Conservation (phyloP, 1,284 basidiomycete genomes). For the Trametes versicolor region DNA sequence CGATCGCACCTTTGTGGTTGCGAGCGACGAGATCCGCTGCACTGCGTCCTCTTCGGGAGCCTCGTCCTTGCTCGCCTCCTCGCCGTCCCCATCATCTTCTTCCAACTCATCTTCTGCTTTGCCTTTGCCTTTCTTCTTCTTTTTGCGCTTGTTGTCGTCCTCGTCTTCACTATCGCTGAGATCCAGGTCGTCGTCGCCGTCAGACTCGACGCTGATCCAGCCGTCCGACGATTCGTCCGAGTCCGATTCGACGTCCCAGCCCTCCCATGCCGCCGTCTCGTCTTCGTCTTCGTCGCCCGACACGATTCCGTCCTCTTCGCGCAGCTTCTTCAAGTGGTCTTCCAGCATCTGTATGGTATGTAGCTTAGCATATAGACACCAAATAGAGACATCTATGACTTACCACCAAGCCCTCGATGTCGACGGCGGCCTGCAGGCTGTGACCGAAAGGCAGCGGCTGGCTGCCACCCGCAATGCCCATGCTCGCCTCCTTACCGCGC, state of each 20-base stretch:
- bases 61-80: constrained; percentile 27
- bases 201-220: constrained; percentile 90
- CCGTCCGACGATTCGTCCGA: constrained; percentile 77
- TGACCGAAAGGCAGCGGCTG: constrained; percentile 88
- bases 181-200: constrained; percentile 75
- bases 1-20: constrained; percentile 77
- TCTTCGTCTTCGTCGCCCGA: constrained; percentile 66
- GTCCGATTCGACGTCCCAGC: constrained; percentile 86
- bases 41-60: constrained; percentile 41
- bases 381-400: constrained; percentile 37
- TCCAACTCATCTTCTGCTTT: constrained; percentile 37
- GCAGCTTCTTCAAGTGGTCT: constrained; percentile 80
- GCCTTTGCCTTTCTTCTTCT: constrained; percentile 38
- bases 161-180: constrained; percentile 92
- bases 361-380: neutral
- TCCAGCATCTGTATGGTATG: constrained; percentile 72
- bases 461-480: constrained; percentile 69
- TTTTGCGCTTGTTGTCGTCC: constrained; percentile 52
- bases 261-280: constrained; percentile 85
- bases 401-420: constrained; percentile 92
- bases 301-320: constrained; percentile 70
- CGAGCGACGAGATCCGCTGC: constrained; percentile 66
- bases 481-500: constrained; percentile 87
- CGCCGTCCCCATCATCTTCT: constrained; percentile 37
- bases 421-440: constrained; percentile 74